Percentiles rank a stretch among this genome's conserved stretches.
Evolutionary conservation across 2,329 filamentous ascomycete genomes (phyloP).

Genomic region (Aspergillus bombycis): DNA sequence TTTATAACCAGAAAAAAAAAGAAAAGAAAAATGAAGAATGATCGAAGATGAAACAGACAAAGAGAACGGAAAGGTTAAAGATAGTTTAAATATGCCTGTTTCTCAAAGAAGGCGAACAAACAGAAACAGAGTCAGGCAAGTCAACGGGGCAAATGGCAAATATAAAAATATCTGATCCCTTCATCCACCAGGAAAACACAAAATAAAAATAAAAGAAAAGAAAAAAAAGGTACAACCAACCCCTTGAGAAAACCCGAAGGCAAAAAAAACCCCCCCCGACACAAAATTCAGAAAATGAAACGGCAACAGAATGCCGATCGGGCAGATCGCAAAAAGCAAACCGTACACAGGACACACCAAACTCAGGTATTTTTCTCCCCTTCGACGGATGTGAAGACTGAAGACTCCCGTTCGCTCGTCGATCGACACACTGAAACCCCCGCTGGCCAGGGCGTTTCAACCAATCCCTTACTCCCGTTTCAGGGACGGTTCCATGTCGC

Average conservation of each 20-base stretch:
- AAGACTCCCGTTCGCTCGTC: neutral
- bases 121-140: neutral
- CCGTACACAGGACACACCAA: neutral
- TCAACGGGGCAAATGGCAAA: too few relatives aligned
- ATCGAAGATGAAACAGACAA: neutral
- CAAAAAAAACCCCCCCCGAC: neutral
- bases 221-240: neutral
- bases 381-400: neutral
- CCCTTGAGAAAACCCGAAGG: conserved; percentile 12
- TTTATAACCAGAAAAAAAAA: neutral
- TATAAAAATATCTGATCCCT: neutral
- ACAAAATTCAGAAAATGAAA: conserved; percentile 22
- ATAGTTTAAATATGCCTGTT: neutral
- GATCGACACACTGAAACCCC: conserved; percentile 4
- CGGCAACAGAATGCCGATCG: conserved; percentile 23
- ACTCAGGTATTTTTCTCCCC: neutral
- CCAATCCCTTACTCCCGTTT: conserved; percentile 18
- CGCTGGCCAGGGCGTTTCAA: conserved; percentile 13
- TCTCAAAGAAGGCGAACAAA: neutral
- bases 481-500: conserved; percentile 11
- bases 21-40: neutral
- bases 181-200: neutral
- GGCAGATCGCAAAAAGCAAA: conserved; percentile 8
- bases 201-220: neutral
- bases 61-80: conserved; percentile 2